A percentile compares a stretch with the other conserved stretches of the same genome.
These are phyloP conservation scores for Guadua angustifolia DNA, from an alignment of 176 grass and related monocot species.

Conservation along the genomic window DNA sequence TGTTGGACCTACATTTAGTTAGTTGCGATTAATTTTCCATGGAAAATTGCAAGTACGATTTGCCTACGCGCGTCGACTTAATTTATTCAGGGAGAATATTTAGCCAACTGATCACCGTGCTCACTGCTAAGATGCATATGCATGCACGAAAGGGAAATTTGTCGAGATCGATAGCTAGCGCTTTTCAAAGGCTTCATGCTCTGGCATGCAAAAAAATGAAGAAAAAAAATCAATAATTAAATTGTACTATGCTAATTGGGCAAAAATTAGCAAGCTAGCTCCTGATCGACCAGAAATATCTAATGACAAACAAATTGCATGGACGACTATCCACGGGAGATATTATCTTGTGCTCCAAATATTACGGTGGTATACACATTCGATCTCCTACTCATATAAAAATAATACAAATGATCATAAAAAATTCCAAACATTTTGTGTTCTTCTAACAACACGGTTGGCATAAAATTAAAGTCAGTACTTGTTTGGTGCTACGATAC, in stretches of 20 bases:
- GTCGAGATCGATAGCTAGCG: background rate
- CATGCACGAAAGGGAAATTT: background rate
- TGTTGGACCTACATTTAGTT: conserved; percentile 47
- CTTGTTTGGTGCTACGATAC: background rate
- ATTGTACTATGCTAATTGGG: background rate
- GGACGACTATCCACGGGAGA: no score
- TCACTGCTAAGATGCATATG: background rate
- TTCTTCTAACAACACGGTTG: background rate
- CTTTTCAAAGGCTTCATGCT: background rate
- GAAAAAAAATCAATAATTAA: background rate
- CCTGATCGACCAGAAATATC: background rate
- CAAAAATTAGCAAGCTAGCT: background rate
- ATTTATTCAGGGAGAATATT: conserved; percentile 29
- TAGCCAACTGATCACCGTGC: conserved; percentile 32
- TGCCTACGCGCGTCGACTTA: conserved; percentile 26
- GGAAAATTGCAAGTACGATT: conserved; percentile 27
- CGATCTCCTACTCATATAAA: no score
- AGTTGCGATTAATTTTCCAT: conserved; percentile 2
- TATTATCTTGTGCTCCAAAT: no score
- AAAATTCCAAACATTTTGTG: no score
- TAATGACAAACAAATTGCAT: background rate
- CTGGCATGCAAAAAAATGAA: background rate
- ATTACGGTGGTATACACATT: no score
- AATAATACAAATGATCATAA: no score
- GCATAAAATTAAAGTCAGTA: background rate